Evolutionary conservation across 306 rosid genomes (phyloP).

Genomic region (Myrica gale): DNA sequence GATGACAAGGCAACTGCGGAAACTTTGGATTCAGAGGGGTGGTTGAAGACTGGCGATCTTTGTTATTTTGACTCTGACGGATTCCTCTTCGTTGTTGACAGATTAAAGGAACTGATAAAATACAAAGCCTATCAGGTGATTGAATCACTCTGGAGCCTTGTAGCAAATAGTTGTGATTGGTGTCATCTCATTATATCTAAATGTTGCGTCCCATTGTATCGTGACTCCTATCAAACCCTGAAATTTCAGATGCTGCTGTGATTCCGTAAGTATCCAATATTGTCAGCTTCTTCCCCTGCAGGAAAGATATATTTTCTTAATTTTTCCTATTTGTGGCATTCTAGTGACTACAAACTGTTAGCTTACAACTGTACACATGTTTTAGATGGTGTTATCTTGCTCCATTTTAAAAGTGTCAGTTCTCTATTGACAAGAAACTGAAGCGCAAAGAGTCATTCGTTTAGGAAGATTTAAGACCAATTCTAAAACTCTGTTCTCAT

Average conservation of each 20-base stretch:
- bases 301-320: constrained; percentile 2
- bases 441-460: not conserved
- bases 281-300: not conserved
- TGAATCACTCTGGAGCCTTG: not conserved
- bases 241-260: constrained; percentile 77
- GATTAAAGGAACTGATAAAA: constrained; percentile 88
- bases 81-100: constrained; percentile 70
- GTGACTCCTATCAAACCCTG: constrained; percentile 61
- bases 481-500: not conserved
- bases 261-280: constrained; percentile 58
- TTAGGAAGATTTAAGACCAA: not conserved
- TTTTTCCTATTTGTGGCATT: not conserved
- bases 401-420: not conserved
- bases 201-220: constrained; percentile 8
- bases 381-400: not conserved
- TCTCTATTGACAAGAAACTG: not conserved
- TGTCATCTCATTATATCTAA: not conserved
- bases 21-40: constrained; percentile 80
- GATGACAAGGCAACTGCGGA: constrained; percentile 77
- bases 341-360: not conserved
- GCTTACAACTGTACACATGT: not conserved
- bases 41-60: constrained; percentile 95
- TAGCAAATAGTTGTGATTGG: not conserved
- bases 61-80: constrained; percentile 90
- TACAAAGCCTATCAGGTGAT: constrained; percentile 92